Evolutionary conservation across 805 yeast species (phyloP), one percentile per base, ranked within the genome.

Genomic region (Saturnispora saitoi): DNA sequence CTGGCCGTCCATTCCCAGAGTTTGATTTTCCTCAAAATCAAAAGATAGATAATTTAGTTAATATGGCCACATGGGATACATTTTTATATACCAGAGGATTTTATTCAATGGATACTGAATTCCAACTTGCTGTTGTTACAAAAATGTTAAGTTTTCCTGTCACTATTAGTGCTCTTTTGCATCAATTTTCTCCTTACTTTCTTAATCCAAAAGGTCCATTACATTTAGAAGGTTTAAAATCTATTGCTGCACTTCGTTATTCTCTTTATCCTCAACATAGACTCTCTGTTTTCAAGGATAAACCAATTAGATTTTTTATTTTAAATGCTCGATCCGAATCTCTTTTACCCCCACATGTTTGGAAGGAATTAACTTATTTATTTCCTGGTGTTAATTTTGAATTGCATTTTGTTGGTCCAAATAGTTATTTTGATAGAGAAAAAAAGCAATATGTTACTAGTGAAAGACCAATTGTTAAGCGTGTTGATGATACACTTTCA

Each of bases 21-120:
- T 90, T 93, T 61, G 93, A 88, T 58, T 89, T 93, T 69, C 98
- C 99, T 6, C 80, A 78, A 4, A 75, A 72, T 14, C 95, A 86
- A 65, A 85, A 81, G 46, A 72, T 71, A 45, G 97, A 90, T 61
- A 81, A 81, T 52, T 68, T 75, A 51, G 79, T 89, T 51, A 89
- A 88, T 62, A 77, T 88, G 62, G 72, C 81, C 43, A 81, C 77
- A 64, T 93, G 99, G 99, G 98, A 93, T 66, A 72, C 93, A 9
- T 91, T 80, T 60, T 83, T 93, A 62, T 93, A 91, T 66, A 91
- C 98, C 0, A 77, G 99, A 64, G 84, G 84, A 58, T 93, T 87
- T 64, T 83, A 81, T 58, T 91, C 97, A 4, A 91, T 93, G 98
- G 96, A 93, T 66, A 86, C 96, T 4, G 96, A 90, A 66, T 91